Percentiles rank a stretch among this genome's conserved stretches.
These are phyloP conservation scores for Mytilinidion resinicola DNA, from an alignment of 495 filamentous ascomycete species.

Conservation along the genomic window DNA sequence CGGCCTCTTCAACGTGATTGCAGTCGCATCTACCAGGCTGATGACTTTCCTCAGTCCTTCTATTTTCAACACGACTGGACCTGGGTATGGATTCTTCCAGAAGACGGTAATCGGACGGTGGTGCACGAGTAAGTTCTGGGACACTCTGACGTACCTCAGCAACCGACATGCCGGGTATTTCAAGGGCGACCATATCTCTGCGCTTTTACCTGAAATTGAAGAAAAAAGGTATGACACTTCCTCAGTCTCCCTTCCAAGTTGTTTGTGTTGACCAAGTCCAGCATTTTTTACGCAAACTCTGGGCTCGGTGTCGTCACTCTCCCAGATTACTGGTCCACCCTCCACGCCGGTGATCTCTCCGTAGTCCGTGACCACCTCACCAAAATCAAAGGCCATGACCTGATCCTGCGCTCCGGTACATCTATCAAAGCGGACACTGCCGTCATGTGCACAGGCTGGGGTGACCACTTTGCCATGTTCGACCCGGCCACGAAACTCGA, in stretches of 20 bases:
- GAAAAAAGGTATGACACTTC: not conserved
- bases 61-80: conserved; percentile 21
- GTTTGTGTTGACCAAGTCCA: not conserved
- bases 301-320: conserved; percentile 37
- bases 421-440: conserved; percentile 26
- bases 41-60: conserved; percentile 21
- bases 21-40: conserved; percentile 11
- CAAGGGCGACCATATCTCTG: not conserved
- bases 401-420: not conserved
- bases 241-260: not conserved
- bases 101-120: not conserved
- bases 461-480: conserved; percentile 20
- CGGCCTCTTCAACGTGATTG: conserved; percentile 12
- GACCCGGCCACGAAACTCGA: conserved; percentile 3
- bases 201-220: not conserved
- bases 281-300: conserved; percentile 39
- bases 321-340: conserved; percentile 36
- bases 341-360: conserved; percentile 29
- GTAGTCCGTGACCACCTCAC: not conserved
- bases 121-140: not conserved
- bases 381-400: not conserved
- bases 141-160: not conserved
- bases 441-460: conserved; percentile 34
- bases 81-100: conserved; percentile 16
- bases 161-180: not conserved